A percentile compares a stretch with the other conserved stretches of the same genome.
phyloP scores from a whole-genome alignment of 2,329 filamentous ascomycete genomes.

The Verticillium isaacii region DNA sequence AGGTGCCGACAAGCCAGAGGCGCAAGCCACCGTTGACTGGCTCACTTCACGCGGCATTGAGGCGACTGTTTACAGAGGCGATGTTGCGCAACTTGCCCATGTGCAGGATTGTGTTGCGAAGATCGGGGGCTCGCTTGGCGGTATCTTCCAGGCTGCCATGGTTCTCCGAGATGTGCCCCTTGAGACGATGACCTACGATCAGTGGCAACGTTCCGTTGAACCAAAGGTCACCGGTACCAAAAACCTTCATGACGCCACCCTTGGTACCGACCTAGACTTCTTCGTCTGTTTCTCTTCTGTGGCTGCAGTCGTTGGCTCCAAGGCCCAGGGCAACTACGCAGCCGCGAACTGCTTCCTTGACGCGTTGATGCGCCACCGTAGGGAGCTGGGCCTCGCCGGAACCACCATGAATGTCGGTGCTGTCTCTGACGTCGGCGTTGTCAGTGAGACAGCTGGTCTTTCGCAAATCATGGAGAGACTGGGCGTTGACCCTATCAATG shows the following conservation, averaged over 20 bases:
- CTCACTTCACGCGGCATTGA: constrained; percentile 11
- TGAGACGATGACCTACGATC: constrained; percentile 18
- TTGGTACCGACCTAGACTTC: constrained; percentile 19
- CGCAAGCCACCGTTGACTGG: constrained; percentile 13
- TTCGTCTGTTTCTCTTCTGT: constrained; percentile 24
- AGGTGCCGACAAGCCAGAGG: constrained; percentile 11
- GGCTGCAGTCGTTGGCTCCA: constrained; percentile 18
- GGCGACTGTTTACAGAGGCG: constrained; percentile 17
- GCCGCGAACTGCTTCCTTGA: constrained; percentile 30
- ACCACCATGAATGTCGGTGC: constrained; percentile 29
- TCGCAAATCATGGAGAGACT: constrained; percentile 12
- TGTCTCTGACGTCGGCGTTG: constrained; percentile 17
- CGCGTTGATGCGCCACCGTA: constrained; percentile 23
- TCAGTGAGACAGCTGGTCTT: constrained; percentile 12
- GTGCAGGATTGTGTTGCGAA: constrained; percentile 16
- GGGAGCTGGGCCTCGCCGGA: constrained; percentile 22
- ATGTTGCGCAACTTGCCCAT: constrained; percentile 20
- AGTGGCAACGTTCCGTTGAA: constrained; percentile 16
- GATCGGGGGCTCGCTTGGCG: constrained; percentile 23
- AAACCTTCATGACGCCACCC: constrained; percentile 25
- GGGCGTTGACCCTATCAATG: constrained; percentile 13
- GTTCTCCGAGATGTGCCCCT: constrained; percentile 20
- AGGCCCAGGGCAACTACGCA: constrained; percentile 27
- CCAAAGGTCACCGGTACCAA: constrained; percentile 28
- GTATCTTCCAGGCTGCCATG: constrained; percentile 35